These are phyloP conservation scores for Waitea zeae DNA, from an alignment of 1,284 basidiomycete genomes.

Conservation along the genomic window DNA sequence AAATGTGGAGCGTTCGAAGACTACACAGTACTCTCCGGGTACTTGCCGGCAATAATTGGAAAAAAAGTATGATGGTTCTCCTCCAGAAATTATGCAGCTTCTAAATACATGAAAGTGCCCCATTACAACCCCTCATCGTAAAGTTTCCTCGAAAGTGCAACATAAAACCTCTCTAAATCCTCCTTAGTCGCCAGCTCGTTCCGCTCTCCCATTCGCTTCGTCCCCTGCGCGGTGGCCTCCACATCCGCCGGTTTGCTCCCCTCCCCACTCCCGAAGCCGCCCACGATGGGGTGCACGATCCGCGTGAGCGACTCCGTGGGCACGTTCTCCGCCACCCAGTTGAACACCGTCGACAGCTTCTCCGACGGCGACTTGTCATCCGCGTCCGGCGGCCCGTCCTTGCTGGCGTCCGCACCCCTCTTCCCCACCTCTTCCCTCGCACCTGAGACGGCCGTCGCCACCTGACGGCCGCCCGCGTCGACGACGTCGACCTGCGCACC, in stretches of 20 bases:
- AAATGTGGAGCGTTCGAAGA: no score
- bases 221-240: constrained; percentile 5
- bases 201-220: constrained; percentile 12
- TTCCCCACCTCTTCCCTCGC: constrained; percentile 1
- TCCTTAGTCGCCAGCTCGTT: constrained; percentile 39
- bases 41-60: no score
- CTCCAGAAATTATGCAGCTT: no score
- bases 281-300: not conserved
- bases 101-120: no score
- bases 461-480: constrained; percentile 7
- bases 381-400: not conserved
- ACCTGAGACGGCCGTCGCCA: constrained; percentile 4
- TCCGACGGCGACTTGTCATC: constrained; percentile 37
- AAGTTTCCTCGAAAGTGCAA: constrained; percentile 58
- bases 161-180: constrained; percentile 62
- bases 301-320: constrained; percentile 16
- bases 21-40: no score
- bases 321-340: constrained; percentile 62
- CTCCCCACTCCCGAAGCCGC: constrained; percentile 8
- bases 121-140: constrained; percentile 69
- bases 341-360: constrained; percentile 51
- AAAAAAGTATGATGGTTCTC: no score
- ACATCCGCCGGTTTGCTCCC: no score
- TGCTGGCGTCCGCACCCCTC: constrained; percentile 6
- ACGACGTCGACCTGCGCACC: no score